Conservation (phyloP, 129 eudicot species). For the Flaveria trinervia region DNA sequence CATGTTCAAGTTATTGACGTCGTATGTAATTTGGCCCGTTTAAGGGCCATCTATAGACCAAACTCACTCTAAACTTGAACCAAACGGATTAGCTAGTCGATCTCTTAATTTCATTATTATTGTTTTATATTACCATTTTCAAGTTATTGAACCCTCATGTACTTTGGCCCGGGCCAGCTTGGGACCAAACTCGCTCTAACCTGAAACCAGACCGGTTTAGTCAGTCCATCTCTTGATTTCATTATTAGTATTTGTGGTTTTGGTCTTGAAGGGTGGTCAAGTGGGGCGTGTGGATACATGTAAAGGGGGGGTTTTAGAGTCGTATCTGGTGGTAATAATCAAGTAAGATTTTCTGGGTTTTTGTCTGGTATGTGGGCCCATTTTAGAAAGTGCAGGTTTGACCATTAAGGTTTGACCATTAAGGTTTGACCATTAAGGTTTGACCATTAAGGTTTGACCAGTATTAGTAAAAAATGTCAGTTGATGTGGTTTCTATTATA, state of each 20-base stretch:
- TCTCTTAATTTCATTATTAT: too few species aligned
- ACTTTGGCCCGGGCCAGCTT: not conserved
- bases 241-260: not conserved
- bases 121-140: too few species aligned
- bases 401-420: not conserved
- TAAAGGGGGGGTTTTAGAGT: not conserved
- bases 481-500: too few species aligned
- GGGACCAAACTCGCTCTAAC: slow-evolving; percentile 1
- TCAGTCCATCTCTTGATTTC: too few species aligned
- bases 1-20: too few species aligned
- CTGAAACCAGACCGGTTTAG: not conserved
- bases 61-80: not conserved
- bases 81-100: not conserved
- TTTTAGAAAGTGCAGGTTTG: slow-evolving; percentile 8
- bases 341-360: slow-evolving; percentile 31
- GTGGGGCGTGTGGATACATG: slow-evolving; percentile 28
- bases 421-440: slow-evolving; percentile 17
- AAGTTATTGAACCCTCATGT: too few species aligned
- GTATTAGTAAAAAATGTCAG: too few species aligned
- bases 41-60: too few species aligned
- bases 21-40: too few species aligned
- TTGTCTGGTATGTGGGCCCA: slow-evolving; percentile 26
- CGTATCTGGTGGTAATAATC: slow-evolving; percentile 8
- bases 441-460: slow-evolving; percentile 3
- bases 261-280: slow-evolving; percentile 15